Conservation (phyloP, 2,329 filamentous ascomycete species). For the Trichoderma harzianum region DNA sequence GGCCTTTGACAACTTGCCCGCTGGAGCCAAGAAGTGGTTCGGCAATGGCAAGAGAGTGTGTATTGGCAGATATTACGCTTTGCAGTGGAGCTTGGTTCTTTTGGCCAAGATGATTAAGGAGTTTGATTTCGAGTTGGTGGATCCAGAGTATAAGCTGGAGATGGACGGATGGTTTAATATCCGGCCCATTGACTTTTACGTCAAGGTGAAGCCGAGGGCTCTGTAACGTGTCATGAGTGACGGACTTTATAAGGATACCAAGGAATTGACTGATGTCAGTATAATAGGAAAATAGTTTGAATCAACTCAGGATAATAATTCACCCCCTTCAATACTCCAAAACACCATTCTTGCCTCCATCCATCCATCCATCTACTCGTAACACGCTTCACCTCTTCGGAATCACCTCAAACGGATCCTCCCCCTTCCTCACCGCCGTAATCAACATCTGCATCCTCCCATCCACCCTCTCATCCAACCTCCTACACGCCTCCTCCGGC, state of each 20-base stretch:
- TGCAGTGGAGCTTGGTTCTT: conserved; percentile 43
- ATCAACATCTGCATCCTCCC: conserved; percentile 26
- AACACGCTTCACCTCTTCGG: background rate
- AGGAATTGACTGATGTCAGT: background rate
- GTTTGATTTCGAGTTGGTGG: conserved; percentile 44
- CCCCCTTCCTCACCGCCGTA: conserved; percentile 20
- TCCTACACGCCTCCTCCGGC: conserved; percentile 17
- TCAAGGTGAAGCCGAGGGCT: conserved; percentile 40
- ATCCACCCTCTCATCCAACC: conserved; percentile 24
- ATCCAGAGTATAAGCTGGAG: conserved; percentile 39
- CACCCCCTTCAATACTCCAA: background rate
- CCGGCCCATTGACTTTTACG: conserved; percentile 44
- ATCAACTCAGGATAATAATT: background rate
- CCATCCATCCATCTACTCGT: too few species aligned
- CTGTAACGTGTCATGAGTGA: background rate
- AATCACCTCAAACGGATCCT: conserved; percentile 26
- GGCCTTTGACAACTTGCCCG: conserved; percentile 41
- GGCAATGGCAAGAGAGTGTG: conserved; percentile 52
- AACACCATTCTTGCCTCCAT: background rate
- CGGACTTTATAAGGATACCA: background rate
- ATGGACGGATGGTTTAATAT: conserved; percentile 54
- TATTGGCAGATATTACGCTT: conserved; percentile 50
- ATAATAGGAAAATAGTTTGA: background rate
- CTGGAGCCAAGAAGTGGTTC: conserved; percentile 48
- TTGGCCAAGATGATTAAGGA: conserved; percentile 43